Evolutionary conservation across 176 grass and related monocot genomes (phyloP).

Genomic region (Dactylis glomerata): DNA sequence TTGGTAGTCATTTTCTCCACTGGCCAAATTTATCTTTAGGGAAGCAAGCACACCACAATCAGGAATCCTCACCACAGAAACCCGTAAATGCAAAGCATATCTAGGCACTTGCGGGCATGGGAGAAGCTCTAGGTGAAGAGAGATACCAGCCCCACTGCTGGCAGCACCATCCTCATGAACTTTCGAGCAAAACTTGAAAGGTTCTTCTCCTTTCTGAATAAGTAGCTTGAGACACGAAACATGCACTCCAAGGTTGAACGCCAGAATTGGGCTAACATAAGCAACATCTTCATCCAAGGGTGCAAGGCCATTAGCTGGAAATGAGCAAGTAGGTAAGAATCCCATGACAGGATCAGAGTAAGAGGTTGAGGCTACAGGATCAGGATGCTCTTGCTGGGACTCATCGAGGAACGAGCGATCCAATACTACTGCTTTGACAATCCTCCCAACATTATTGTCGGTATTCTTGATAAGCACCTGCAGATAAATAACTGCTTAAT

Average conservation of each 20-base stretch:
- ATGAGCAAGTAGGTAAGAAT: slow-evolving; percentile 47
- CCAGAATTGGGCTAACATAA: slow-evolving; percentile 79
- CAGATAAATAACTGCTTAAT: slow-evolving; percentile 11
- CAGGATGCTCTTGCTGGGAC: slow-evolving; percentile 9
- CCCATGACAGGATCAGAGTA: slow-evolving; percentile 48
- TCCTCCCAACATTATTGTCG: slow-evolving; percentile 78
- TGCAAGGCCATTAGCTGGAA: slow-evolving; percentile 16
- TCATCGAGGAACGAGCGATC: slow-evolving; percentile 36
- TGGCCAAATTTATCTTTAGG: slow-evolving; percentile 58
- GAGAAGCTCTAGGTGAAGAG: slow-evolving; percentile 60
- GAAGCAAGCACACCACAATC: slow-evolving; percentile 87
- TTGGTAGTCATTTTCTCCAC: slow-evolving; percentile 69
- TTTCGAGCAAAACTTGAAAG: slow-evolving; percentile 55
- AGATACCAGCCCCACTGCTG: slow-evolving; percentile 23
- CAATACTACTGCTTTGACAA: slow-evolving; percentile 66
- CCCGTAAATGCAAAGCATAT: slow-evolving; percentile 80
- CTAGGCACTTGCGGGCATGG: slow-evolving; percentile 65
- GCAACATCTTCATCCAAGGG: slow-evolving; percentile 47
- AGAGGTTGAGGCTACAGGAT: slow-evolving; percentile 4
- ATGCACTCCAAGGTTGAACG: slow-evolving; percentile 93
- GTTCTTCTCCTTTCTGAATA: slow-evolving; percentile 46
- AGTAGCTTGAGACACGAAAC: slow-evolving; percentile 70
- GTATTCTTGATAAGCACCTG: slow-evolving; percentile 91
- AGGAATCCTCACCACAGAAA: slow-evolving; percentile 85
- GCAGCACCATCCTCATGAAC: slow-evolving; percentile 6